Conservation (phyloP, 495 filamentous ascomycete genomes). For the Aspergillus campestris region DNA sequence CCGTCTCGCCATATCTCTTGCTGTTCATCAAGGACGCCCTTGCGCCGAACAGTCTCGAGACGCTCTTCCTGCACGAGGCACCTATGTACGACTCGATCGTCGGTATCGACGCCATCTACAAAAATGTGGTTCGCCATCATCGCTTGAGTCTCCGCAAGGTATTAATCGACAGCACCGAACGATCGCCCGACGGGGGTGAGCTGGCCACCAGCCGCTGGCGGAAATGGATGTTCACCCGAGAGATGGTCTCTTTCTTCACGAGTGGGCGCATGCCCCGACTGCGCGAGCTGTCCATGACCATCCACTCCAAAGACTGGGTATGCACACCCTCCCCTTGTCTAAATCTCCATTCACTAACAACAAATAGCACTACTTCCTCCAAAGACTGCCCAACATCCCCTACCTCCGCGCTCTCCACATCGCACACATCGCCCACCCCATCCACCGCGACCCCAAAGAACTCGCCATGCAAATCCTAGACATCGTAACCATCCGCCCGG, state of each 20-base stretch:
- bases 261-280: constrained; percentile 74
- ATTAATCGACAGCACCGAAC: constrained; percentile 65
- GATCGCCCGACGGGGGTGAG: constrained; percentile 25
- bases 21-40: constrained; percentile 78
- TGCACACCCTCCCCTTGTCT: constrained; percentile 15
- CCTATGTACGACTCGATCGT: constrained; percentile 48
- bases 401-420: constrained; percentile 75
- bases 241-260: constrained; percentile 68
- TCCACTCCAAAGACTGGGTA: constrained; percentile 87
- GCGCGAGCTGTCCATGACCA: constrained; percentile 64
- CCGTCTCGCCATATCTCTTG: constrained; percentile 68
- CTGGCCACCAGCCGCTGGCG: constrained; percentile 42
- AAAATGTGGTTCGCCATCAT: constrained; percentile 64
- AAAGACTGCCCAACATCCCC: constrained; percentile 65
- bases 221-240: constrained; percentile 70
- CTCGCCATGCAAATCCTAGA: constrained; percentile 79
- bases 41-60: constrained; percentile 77
- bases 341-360: constrained; percentile 5
- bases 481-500: constrained; percentile 77
- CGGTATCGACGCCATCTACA: constrained; percentile 66
- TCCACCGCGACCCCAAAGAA: constrained; percentile 54
- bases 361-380: constrained; percentile 76
- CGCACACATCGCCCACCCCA: constrained; percentile 58
- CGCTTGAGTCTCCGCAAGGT: constrained; percentile 65
- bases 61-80: constrained; percentile 75